These are phyloP conservation scores for Globisporangium heterothallicum DNA, from an alignment of 352 stramenopile species.

Conservation along the genomic window DNA sequence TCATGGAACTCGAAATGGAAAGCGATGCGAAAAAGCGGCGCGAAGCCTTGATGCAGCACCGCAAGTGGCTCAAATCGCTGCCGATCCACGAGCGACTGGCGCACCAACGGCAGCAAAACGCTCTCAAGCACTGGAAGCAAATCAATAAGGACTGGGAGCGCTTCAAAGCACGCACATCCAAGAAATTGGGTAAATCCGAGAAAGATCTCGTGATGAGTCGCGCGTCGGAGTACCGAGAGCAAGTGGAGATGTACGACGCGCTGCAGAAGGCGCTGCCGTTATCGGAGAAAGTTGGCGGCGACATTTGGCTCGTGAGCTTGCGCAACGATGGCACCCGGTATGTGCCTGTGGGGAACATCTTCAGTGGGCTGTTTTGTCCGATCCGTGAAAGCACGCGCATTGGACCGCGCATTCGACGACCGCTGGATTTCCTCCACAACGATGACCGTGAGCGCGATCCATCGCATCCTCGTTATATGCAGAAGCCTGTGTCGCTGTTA, in stretches of 20 bases:
- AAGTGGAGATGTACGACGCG: constrained; percentile 87
- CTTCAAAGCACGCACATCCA: constrained; percentile 57
- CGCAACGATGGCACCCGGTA: constrained; percentile 81
- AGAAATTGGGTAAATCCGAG: constrained; percentile 54
- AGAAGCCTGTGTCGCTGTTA: constrained; percentile 29
- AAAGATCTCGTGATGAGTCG: constrained; percentile 84
- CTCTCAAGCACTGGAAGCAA: constrained; percentile 60
- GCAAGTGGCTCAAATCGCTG: constrained; percentile 63
- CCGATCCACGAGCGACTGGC: constrained; percentile 66
- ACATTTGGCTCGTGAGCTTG: constrained; percentile 90
- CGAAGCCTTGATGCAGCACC: constrained; percentile 38
- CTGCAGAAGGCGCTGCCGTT: constrained; percentile 84
- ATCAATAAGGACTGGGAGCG: constrained; percentile 65
- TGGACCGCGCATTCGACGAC: constrained; percentile 46
- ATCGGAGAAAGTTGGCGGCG: constrained; percentile 79
- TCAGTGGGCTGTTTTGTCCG: constrained; percentile 88
- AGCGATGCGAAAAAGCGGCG: constrained; percentile 36
- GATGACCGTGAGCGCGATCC: constrained; percentile 6
- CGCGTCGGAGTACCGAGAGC: constrained; percentile 78
- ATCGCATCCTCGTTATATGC: not conserved
- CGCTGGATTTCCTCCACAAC: constrained; percentile 32
- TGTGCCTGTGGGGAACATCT: constrained; percentile 90
- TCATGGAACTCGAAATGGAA: constrained; percentile 24
- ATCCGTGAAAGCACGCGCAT: constrained; percentile 67
- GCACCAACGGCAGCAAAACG: constrained; percentile 64